Base-by-base conservation (phyloP, 306 rosid species). In the Quillaja saponaria region DNA sequence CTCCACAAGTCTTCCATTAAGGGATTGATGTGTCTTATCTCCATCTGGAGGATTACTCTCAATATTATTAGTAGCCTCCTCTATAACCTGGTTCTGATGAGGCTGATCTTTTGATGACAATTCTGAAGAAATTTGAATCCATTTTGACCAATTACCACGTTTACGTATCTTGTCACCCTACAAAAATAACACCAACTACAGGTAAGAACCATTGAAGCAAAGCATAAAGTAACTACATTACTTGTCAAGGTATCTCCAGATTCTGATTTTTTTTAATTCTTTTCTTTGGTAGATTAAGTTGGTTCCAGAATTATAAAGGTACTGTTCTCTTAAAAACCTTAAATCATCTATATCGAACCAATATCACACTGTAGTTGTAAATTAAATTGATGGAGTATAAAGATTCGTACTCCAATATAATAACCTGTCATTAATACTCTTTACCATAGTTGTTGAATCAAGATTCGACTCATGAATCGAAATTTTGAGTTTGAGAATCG, bases 91-190 rank as follows among this genome's bases (percentile, higher is more conserved):
- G 52, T 63, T 80, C 61, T 35, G 63, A 45, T 77, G 71, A 70
- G 58, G 33, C 50, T 64, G 65, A 41, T 72, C 70, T 38, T 56
- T 53, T 25, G 83, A 63, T 61, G 71, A 70, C 58, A 76, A 70
- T 67, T 73, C 87, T 6, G 65, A 76, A 64, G 82, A 75, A 67
- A 60, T 76, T 56, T 55, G 75, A 72, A 86, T 68, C 95, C 96
- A 92, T 68, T 81, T 92, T 58, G 76, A 71, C 99, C 99, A 92
- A 71, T 71, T 75, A 65, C 81, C 72, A 18, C 74, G 77, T 59
- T 80, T 83, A 82, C 99, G 76, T 58, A 88, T 80, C 84, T 69
- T 89, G 75, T 83, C 81, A 63, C 80, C 96, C 96, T 92, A 61
- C 6, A 58, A 54, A 67, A 66, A 35, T 53, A 60, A 16, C 61